Evolutionary conservation across 148 eudicot species (phyloP), one percentile per base, ranked within the genome.

Genomic region (Silene latifolia): DNA sequence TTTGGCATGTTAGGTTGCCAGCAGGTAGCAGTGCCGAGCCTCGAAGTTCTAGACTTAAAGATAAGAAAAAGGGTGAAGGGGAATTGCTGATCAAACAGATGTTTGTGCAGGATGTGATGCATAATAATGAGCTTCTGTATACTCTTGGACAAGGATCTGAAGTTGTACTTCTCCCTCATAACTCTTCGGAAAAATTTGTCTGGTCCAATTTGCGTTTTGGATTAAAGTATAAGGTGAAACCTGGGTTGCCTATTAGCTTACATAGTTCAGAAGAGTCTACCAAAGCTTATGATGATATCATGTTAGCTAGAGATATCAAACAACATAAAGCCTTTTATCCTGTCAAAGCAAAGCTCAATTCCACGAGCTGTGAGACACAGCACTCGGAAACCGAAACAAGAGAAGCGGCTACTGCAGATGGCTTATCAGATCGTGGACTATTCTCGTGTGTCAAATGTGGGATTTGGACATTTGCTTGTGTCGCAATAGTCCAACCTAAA

Each of bases 371-470:
- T 76, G 57, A 76, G 69, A 71, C 69, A 48, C 58, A 63, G 44
- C 65, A 86, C 15, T 47, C 76, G 57, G 85, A 82, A 27, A 65
- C 78, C 61, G 86, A 48, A 76, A 76, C 62, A 42, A 85, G 75
- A 67, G 82, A 76, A 79, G 79, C 68, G 71, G 76, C 86, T 78
- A 79, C 73, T 76, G 72, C 83, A 75, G 90, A 87, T 72, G 88
- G 80, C 60, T 57, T 82, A 25, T 75, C 89, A 1, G 88, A 86
- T 25, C 88, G 89, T 68, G 94, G 96, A 72, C 79, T 95, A 69
- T 95, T 95, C 85, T 92, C 99, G 27, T 95, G 99, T 69, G 96
- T 90, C 76, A 90, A 93, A 80, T 95, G 99, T 86, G 99, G 99
- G 72, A 90, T 95, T 77, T 84, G 95, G 87, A 90, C 89, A 63